Evolutionary conservation across 2,329 filamentous ascomycete species (phyloP), one percentile per base, ranked within the genome.

Genomic region (Trichoderma afroharzianum): DNA sequence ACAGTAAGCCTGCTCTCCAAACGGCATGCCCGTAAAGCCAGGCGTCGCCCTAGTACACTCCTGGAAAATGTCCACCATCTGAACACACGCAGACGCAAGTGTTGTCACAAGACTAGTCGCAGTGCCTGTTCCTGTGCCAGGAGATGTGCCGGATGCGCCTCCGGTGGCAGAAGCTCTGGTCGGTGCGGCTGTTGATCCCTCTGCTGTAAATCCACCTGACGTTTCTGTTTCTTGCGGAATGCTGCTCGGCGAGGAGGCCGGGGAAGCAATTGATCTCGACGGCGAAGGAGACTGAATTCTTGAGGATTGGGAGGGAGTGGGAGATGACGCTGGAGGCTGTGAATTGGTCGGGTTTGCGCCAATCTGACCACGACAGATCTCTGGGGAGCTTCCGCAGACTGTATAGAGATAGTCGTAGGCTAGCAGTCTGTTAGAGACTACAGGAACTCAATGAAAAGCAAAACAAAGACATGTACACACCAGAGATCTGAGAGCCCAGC

Each of bases 1-100:
- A 75, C 79, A 81, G 21, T 75, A 72, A 21, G 79, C 79, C 61
- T 80, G 79, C 33, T 77, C 74, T 24, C 61, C 73, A 69, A 68
- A 75, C 26, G 76, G 76, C 26, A 79, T 68, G 5, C 72, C 53
- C n/a, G 74, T 73, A 72, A 80, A 81, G 24, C 74, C 73, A 6
- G 68, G 69, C 26, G 77, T 75, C 47, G 75, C 68, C 11, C 53
- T 70, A 50, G 73, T 74, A 71, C 79, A 80, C 2, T 77, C 77
- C 24, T 69, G 67, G 63, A 75, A 79, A 62, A 79, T 64, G 30
- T 61, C 72, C 18, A 77, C 53, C 79, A 80, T 80, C 33, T 74
- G 73, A 50, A 59, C 32, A 69, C 78, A 80, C 9, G 76, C 78
- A 21, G 26, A 63, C 24, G 67, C 76, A 71, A 72, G 75, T 73